Evolutionary conservation across 495 filamentous ascomycete genomes (phyloP), one percentile per base, ranked within the genome.

Genomic region (Podospora bellae-mahoneyi): DNA sequence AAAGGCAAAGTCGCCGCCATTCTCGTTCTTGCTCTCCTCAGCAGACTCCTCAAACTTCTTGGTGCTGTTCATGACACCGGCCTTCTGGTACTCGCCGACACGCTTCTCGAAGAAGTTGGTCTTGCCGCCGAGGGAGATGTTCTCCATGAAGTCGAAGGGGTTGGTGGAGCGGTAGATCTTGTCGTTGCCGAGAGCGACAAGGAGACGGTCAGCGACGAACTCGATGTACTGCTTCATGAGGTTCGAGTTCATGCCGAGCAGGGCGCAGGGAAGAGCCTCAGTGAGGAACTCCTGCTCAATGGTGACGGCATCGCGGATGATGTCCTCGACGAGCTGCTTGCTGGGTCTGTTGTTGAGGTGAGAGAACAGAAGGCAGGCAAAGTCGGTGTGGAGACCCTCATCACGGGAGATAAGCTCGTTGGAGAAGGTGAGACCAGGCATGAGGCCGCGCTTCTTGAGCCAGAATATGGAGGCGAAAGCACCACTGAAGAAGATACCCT

Each of bases 31-130:
- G 60, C 71, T 71, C 62, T 83, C 66, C 20, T 77, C 72, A 9
- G 69, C 64, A n/a, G 73, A 84, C 20, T 86, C 81, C 3, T 83
- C 81, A n/a, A 80, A 74, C 69, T 84, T 82, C 88, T 97, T 92
- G 76, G 91, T 92, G 83, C 90, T 91, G 70, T 88, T 90, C 93
- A 99, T 98, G 75, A 99, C 95, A 82, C 96, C 95, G 60, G 96
- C 93, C 86, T 99, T 99, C 82, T 99, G 95, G 87, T 99, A 99
- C 77, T 99, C 95, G 80, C 91, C 96, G 55, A 99, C 95, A 68
- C 95, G 91, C 91, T 99, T 99, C 89, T 99, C 95, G 80, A 99
- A 99, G 91, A 99, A 99, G 86, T 99, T 99, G 79, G 95, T 99
- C 90, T 99, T 99, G 81, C 95, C 95, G 30, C 93, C 92, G 34